These are phyloP conservation scores for Fraxinus americana DNA, from an alignment of 257 asterid genomes.

Conservation along the genomic window DNA sequence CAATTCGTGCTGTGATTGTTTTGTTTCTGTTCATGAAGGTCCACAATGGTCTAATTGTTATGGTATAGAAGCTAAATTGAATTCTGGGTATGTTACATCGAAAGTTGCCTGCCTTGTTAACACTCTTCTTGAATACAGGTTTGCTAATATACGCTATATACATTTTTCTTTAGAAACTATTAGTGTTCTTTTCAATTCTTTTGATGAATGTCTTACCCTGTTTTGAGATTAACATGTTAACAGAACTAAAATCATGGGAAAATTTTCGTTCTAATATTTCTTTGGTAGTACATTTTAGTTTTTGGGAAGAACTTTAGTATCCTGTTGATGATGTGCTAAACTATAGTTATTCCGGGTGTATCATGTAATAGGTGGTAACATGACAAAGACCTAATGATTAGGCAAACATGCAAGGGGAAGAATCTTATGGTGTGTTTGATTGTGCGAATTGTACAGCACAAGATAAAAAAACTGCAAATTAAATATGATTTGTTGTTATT, in stretches of 20 bases:
- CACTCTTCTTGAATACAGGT: constrained; percentile 83
- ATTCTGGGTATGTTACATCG: constrained; percentile 58
- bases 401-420: not conserved
- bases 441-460: not conserved
- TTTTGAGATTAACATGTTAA: not conserved
- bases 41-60: constrained; percentile 33
- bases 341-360: not conserved
- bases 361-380: not conserved
- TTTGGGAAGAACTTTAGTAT: not conserved
- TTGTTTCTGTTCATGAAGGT: constrained; percentile 33
- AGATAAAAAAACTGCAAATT: no score
- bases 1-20: constrained; percentile 11
- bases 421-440: not conserved
- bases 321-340: not conserved
- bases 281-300: not conserved
- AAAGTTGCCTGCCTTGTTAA: constrained; percentile 63
- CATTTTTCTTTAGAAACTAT: not conserved
- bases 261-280: not conserved
- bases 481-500: no score
- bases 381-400: not conserved
- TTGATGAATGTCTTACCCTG: not conserved
- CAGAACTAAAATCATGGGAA: not conserved
- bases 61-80: constrained; percentile 37
- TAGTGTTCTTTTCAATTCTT: not conserved
- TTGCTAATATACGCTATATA: constrained; percentile 4